Evolutionary conservation across 2,329 filamentous ascomycete genomes (phyloP), one percentile per base, ranked within the genome.

Genomic region (Xylaria sp.): DNA sequence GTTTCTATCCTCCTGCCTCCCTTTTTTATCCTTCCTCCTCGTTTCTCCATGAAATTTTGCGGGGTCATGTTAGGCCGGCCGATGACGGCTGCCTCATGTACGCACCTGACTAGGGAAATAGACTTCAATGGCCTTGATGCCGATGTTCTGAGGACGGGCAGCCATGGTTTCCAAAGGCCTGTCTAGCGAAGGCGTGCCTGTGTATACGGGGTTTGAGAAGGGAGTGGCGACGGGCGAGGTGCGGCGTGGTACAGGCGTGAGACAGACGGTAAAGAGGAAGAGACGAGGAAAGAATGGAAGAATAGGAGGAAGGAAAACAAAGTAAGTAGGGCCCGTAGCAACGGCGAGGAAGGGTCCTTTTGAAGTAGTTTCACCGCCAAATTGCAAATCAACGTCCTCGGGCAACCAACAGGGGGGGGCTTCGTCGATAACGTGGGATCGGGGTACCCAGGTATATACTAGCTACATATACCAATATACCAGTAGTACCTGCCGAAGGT

Each of bases 91-190:
- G 65, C 61, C 60, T 60, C 10, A 69, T 39, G 20, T 46, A 83
- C 90, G 73, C 83, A 95, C 93, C 90, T 95, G 93, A 82, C 87
- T 92, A 74, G 93, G 93, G 80, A 94, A 93, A 83, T 96, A 96
- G 80, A 96, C 89, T 82, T 96, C 93, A 82, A 96, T 93, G 91
- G 92, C 93, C 86, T 96, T 95, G 81, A 96, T 94, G 88, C 93
- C 93, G 82, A 96, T 91, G 84, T 95, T 95, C 83, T 94, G 90
- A 74, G 93, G 92, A 83, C 92, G 91, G 76, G 90, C 81, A 80
- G 91, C 88, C 92, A 94, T 94, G 68, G 48, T 75, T 63, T 72
- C 63, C 58, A 70, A 69, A 59, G 63, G 66, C 41, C 60, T 66
- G 23, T 64, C 28, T 64, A 57, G 57, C 72, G 37, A 41, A 55